These are phyloP conservation scores for Ulota crispa DNA, from an alignment of 225 moss, liverwort and hornwort genomes.

Conservation along the genomic window DNA sequence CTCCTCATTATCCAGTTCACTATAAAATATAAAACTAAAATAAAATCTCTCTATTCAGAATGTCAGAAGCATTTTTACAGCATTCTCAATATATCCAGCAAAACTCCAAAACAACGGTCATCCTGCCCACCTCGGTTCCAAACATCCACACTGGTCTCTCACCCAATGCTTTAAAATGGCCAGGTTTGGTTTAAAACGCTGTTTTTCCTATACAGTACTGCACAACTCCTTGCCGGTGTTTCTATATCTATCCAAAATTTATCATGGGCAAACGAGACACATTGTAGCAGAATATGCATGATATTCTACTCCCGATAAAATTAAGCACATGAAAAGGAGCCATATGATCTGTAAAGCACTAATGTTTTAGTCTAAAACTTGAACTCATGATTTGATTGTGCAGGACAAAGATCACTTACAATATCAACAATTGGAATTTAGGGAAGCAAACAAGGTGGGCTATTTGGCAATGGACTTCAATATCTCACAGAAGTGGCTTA, in stretches of 20 bases:
- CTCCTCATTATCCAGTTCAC: no score
- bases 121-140: neutral
- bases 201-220: neutral
- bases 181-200: neutral
- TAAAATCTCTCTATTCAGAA: no score
- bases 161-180: neutral
- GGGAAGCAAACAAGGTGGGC: neutral
- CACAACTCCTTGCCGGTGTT: neutral
- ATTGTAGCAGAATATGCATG: neutral
- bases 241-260: neutral
- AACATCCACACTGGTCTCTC: neutral
- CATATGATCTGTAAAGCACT: neutral
- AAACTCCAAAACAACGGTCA: slow-evolving; percentile 15
- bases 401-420: neutral
- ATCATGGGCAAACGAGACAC: neutral
- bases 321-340: neutral
- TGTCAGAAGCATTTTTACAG: neutral
- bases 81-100: neutral
- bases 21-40: neutral
- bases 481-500: slow-evolving; percentile 48
- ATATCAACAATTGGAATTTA: neutral
- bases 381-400: neutral
- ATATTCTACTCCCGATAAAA: neutral
- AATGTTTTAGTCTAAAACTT: neutral
- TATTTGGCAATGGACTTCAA: slow-evolving; percentile 31